Evolutionary conservation across 2,329 filamentous ascomycete genomes (phyloP), one percentile per base, ranked within the genome.

Genomic region (Rugonectria rugulosa): DNA sequence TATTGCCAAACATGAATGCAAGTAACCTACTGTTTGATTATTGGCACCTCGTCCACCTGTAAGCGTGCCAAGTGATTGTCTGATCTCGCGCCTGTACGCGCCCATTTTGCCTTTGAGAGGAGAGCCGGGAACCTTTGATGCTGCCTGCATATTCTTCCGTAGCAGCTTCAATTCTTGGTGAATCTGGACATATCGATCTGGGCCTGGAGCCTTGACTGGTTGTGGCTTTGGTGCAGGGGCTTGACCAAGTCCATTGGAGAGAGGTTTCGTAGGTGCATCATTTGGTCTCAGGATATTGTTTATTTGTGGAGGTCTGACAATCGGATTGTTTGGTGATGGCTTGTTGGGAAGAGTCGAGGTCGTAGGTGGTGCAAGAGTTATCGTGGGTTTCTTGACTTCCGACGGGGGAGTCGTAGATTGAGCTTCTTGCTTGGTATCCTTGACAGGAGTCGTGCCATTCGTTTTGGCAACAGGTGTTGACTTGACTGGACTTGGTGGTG

Each of bases 21-120:
- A 12, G 14, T 11, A 19, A 70, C 75, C 68, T 71, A 77, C 76
- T 32, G 73, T 71, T 32, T 70, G 67, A 3, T 65, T 63, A 65
- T 92, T 92, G 19, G 81, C 81, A 10, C 81, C 83, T 63, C 83
- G 87, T 53, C 84, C 88, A 32, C 81, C 82, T 2, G 87, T 88
- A 23, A 92, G 75, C 69, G 95, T 90, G 6, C 91, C 91, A 50
- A 94, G 82, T 15, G 82, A 86, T 65, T 88, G 89, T 32, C 84
- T 83, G 48, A 95, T 86, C 36, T 87, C 83, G 55, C 91, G 81
- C 34, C 91, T 82, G 79, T 90, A 86, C 50, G 91, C 84, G 27
- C 90, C 88, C 68, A 91, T 81, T 29, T 84, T 81, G 46, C 81
- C 79, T 71, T 91, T 91, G 23, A 92, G 74, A 2, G 68, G 73